A percentile compares a stretch with the other conserved stretches of the same genome.
phyloP scores from a whole-genome alignment of 768 basidiomycete genomes.

The Leccinum incarnatum region DNA sequence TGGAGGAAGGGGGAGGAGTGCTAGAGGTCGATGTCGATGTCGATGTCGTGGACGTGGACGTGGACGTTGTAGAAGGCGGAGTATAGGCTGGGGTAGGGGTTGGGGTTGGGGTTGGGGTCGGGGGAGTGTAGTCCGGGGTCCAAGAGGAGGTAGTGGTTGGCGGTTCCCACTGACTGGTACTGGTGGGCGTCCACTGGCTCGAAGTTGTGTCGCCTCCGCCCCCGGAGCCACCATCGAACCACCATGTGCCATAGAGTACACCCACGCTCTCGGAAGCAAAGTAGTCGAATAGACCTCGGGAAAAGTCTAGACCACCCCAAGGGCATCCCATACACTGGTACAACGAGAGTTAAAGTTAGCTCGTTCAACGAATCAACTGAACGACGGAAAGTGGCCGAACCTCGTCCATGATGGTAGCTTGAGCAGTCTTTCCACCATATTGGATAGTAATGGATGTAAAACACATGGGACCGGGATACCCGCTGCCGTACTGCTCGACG shows the following conservation, averaged over 20 bases:
- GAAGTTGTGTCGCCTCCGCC: conserved; percentile 13
- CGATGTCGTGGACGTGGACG: background rate
- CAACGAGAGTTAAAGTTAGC: background rate
- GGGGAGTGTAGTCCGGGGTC: conserved; percentile 16
- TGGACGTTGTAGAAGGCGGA: conserved; percentile 24
- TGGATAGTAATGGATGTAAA: conserved; percentile 58
- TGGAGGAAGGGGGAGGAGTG: conserved; percentile 10
- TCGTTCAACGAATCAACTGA: background rate
- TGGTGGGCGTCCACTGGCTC: conserved; percentile 13
- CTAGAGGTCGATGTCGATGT: conserved; percentile 6
- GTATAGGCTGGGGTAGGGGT: conserved; percentile 13
- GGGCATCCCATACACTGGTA: conserved; percentile 66
- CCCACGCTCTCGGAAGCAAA: conserved; percentile 51
- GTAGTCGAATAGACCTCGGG: conserved; percentile 59
- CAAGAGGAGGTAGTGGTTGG: conserved; percentile 22
- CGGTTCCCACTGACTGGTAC: conserved; percentile 11
- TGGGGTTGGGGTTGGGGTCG: conserved; percentile 5
- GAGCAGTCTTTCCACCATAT: conserved; percentile 55
- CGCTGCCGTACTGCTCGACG: conserved; percentile 50
- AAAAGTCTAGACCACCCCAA: conserved; percentile 65
- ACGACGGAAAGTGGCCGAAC: conserved; percentile 31
- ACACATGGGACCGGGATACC: conserved; percentile 67
- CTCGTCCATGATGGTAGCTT: conserved; percentile 62
- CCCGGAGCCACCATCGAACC: conserved; percentile 41
- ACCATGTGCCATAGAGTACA: conserved; percentile 63